Evolutionary conservation across 2,329 filamentous ascomycete species (phyloP).

Genomic region (Geoglossum cookeanum): DNA sequence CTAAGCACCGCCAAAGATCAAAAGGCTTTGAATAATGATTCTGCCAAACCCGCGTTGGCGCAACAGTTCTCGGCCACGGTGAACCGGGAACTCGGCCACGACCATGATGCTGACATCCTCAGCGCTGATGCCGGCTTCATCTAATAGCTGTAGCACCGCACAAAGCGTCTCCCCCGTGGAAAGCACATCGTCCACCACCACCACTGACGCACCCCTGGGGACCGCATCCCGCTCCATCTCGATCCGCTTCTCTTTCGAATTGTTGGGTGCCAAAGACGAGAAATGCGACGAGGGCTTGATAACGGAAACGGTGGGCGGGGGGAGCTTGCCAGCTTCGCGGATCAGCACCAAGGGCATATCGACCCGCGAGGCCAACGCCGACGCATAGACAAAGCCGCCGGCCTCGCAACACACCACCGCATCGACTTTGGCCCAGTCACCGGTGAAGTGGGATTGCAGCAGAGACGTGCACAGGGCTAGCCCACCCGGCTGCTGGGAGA

Average conservation of each 20-base stretch:
- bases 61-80: constrained; percentile 31
- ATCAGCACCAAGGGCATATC: constrained; percentile 29
- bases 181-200: constrained; percentile 43
- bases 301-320: constrained; percentile 33
- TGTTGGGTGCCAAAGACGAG: constrained; percentile 22
- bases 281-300: constrained; percentile 32
- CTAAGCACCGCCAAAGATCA: constrained; percentile 29
- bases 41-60: constrained; percentile 28
- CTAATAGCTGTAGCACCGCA: constrained; percentile 31
- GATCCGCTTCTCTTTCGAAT: constrained; percentile 20
- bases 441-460: constrained; percentile 26
- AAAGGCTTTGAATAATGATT: constrained; percentile 31
- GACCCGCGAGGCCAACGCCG: constrained; percentile 27
- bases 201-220: constrained; percentile 22
- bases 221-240: constrained; percentile 31
- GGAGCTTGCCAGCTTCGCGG: constrained; percentile 38
- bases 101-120: constrained; percentile 30
- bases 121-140: constrained; percentile 22
- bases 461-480: constrained; percentile 32
- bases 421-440: constrained; percentile 28
- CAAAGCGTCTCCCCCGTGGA: constrained; percentile 35
- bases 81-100: constrained; percentile 37
- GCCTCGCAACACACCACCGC: constrained; percentile 34
- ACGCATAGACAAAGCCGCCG: constrained; percentile 37
- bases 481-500: constrained; percentile 32